Base-by-base conservation (phyloP, 106 monocot genomes). In the Phalaenopsis aphrodite region DNA sequence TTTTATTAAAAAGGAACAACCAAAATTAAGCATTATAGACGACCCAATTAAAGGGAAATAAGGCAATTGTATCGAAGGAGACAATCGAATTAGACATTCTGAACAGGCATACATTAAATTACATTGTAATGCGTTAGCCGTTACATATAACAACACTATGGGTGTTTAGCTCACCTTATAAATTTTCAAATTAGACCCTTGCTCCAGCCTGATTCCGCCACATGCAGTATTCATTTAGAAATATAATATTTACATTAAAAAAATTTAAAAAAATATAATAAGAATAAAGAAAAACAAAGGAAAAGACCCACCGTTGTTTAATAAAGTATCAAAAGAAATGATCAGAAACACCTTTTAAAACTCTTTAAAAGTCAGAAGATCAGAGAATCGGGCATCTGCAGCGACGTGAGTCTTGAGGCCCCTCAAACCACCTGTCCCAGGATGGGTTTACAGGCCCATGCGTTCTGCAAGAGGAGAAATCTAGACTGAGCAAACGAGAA, bases 381-480 rank as follows among this genome's bases (percentile, higher is more conserved):
- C 83, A 95, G 16, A 95, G 68, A 15, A 90, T 78, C 90, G 89
- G 90, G 86, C 92, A 95, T 81, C 56, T 88, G 85, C 92, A 95
- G 37, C 83, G 56, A 75, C 75, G 82, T 37, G 82, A 56, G n/a
- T 92, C 86, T 77, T 87, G 88, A 75, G 90, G 95, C 23, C 90
- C 90, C 82, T 92, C 92, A 39, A 95, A 95, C 95, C 95, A 95
- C 45, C 84, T 75, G 56, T 95, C 90, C 95, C 95, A 92, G 2
- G 65, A 77, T 37, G 81, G 47, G 57, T 78, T 86, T 41, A 43
- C 78, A 41, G 90, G 90, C 55, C 95, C 95, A 74, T 37, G 81
- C 2, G 90, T 92, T 86, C 92, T 95, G 87, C 72, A 8, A 42
- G 58, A 79, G 5, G 45, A 75, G 30, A 82, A 30, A 47, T 11